These are phyloP conservation scores for Malassezia arunalokei DNA, from an alignment of 1,284 basidiomycete species.

Conservation along the genomic window DNA sequence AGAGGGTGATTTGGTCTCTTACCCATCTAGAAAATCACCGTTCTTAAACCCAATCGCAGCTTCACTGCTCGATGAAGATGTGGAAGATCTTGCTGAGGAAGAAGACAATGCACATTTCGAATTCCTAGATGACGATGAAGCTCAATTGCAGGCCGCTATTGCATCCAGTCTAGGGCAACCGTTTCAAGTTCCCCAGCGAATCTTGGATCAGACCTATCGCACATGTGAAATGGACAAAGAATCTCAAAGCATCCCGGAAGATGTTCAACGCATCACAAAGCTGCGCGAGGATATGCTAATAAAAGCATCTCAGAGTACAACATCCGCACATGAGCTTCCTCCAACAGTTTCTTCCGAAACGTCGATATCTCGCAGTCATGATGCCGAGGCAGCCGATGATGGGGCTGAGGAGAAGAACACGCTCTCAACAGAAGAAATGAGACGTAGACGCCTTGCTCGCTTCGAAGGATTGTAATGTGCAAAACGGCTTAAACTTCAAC, in stretches of 20 bases:
- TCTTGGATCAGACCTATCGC: background rate
- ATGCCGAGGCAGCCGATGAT: background rate
- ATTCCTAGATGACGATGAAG: background rate
- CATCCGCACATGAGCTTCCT: no score
- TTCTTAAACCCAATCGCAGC: background rate
- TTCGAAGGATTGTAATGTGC: constrained; percentile 2
- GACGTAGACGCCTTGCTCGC: constrained; percentile 9
- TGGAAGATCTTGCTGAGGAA: background rate
- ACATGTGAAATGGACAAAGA: background rate
- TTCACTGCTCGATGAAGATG: background rate
- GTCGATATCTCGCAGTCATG: background rate
- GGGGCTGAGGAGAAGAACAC: no score
- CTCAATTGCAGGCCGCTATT: constrained; percentile 15
- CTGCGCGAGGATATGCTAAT: background rate
- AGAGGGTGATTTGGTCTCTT: background rate
- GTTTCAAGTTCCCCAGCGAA: background rate
- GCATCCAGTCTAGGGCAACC: constrained; percentile 13
- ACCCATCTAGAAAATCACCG: background rate
- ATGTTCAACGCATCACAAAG: constrained; percentile 10
- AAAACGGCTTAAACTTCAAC: background rate
- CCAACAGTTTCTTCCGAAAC: no score
- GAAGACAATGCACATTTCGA: background rate
- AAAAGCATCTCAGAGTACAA: no score
- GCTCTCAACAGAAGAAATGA: constrained; percentile 9
- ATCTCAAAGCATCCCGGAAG: background rate